phyloP scores from a whole-genome alignment of 768 basidiomycete genomes.

The Boletales sp. region DNA sequence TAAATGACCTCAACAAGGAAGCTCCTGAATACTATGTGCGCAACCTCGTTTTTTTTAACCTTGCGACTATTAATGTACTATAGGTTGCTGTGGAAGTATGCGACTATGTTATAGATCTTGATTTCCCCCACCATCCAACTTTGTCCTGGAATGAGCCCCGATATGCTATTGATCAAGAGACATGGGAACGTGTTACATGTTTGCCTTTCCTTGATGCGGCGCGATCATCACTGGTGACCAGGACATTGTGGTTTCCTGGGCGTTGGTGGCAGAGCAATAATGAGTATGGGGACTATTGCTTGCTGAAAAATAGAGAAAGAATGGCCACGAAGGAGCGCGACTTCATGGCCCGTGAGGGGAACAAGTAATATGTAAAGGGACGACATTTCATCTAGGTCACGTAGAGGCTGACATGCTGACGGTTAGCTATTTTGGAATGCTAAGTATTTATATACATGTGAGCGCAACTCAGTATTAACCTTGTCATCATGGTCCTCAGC shows the following conservation, averaged over 20 bases:
- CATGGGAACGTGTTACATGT: conserved; percentile 84
- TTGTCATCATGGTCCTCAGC: conserved; percentile 10
- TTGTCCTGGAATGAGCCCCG: conserved; percentile 69
- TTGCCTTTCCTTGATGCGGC: conserved; percentile 78
- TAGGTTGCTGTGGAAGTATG: conserved; percentile 73
- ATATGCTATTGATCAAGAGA: conserved; percentile 58
- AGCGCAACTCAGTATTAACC: neutral
- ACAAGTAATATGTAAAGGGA: conserved; percentile 8
- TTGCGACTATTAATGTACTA: neutral
- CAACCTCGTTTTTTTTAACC: conserved; percentile 5
- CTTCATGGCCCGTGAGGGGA: conserved; percentile 7
- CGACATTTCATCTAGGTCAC: conserved; percentile 1
- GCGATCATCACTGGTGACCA: conserved; percentile 67
- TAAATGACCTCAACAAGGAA: conserved; percentile 90
- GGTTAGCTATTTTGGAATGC: conserved; percentile 17
- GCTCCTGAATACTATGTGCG: conserved; percentile 75
- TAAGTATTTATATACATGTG: conserved; percentile 5
- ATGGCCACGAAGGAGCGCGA: conserved; percentile 25
- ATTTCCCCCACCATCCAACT: conserved; percentile 70
- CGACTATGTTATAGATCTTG: conserved; percentile 88
- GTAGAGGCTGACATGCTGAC: conserved; percentile 19
- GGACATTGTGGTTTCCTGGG: conserved; percentile 80
- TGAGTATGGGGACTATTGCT: conserved; percentile 86
- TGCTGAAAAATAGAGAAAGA: conserved; percentile 61
- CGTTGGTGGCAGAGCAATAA: conserved; percentile 64